phyloP scores from a whole-genome alignment of 345 rosid genomes.

The Moringa oleifera region DNA sequence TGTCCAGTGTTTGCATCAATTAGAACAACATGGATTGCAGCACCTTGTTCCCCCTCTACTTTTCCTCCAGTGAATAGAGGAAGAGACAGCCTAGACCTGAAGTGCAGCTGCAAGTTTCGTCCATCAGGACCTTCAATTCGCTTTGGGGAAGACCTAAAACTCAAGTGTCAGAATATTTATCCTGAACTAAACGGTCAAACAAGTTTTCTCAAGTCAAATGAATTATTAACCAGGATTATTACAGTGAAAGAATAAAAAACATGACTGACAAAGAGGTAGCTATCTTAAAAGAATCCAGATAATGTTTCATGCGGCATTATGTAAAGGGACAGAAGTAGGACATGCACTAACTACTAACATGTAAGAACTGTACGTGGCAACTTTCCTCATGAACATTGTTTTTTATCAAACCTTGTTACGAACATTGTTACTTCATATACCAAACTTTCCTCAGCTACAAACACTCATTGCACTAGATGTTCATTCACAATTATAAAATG shows the following conservation, averaged over 20 bases:
- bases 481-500: background rate
- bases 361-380: no score
- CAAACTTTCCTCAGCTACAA: background rate
- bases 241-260: background rate
- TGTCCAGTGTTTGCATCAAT: conserved; percentile 63
- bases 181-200: background rate
- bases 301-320: background rate
- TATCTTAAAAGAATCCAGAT: conserved; percentile 1
- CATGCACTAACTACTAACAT: no score
- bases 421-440: no score
- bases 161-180: conserved; percentile 3
- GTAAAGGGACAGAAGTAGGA: background rate
- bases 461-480: background rate
- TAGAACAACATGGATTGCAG: conserved; percentile 78
- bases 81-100: conserved; percentile 87
- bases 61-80: conserved; percentile 98
- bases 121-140: conserved; percentile 93
- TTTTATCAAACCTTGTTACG: no score
- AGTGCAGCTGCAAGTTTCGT: conserved; percentile 61
- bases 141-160: conserved; percentile 73
- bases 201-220: background rate
- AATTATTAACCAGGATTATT: background rate
- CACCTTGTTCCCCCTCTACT: conserved; percentile 99
- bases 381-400: no score
- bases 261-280: background rate